Evolutionary conservation across 129 eudicot genomes (phyloP), one percentile per base, ranked within the genome.

Genomic region (Arctium minus): DNA sequence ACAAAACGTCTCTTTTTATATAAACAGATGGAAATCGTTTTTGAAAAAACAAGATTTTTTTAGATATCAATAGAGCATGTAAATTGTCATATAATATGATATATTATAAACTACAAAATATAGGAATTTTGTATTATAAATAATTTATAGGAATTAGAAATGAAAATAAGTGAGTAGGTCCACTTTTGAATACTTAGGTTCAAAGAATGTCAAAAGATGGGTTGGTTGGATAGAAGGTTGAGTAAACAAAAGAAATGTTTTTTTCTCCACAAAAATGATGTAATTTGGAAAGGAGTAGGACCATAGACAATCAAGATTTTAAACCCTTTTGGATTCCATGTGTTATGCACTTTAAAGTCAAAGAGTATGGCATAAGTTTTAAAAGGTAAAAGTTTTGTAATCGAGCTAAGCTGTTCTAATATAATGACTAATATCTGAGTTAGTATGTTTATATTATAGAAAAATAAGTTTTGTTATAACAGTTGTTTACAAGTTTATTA

Each of bases 271-370:
- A 80, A 46, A 70, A 42, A 70, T 42, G 67, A 40, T 69, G 56
- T 53, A 53, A 70, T 48, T 71, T 60, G 73, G 73, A 62, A 38
- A 80, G 60, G 65, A 81, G 79, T 81, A 73, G 84, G 79, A 38
- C 84, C 84, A 72, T 38, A 8, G 65, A 60, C 67, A 81, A 36
- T 37, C 64, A 73, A 73, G 65, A 38, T 73, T 32, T 60, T 18
- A 64, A 40, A 15, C 32, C 79, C 84, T 81, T 81, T 62, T 60
- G 77, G 73, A 72, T 73, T 72, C 84, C 62, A 81, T 81, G 72
- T 81, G 79, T 31, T 73, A 56, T 81, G 72, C 53, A 18, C 79
- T 56, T 37, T 7, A 36, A 70, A 46, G 70, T 80, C 76, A 78
- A 80, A 71, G 6, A 53, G 42, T 80, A n/a, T 44, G 36, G 12